Evolutionary conservation across 805 yeast species (phyloP), one percentile per base, ranked within the genome.

Genomic region (Hanseniaspora thailandica): DNA sequence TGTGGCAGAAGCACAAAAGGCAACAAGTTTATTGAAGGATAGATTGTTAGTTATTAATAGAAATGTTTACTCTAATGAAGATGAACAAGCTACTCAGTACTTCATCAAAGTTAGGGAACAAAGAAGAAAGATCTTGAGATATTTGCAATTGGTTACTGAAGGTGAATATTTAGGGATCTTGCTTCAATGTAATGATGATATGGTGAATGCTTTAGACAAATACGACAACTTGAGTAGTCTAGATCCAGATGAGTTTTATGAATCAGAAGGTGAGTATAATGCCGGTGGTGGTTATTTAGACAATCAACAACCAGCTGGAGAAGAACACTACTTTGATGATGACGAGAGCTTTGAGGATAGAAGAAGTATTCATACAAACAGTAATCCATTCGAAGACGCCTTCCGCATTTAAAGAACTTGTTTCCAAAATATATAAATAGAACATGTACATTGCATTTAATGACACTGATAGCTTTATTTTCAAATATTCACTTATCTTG

Each of bases 91-190:
- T 10, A 75, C 79, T n/a, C 71, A 70, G 26, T 76, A 78, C 52
- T 90, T 90, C 63, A 83, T 86, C 55, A 75, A 80, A 65, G 84
- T 94, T 60, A 76, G 90, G 56, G 70, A 76, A 7, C 76, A 84
- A 50, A 78, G 98, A 64, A 75, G 95, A 56, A 81, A 80, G 60
- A 79, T 93, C 15, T 71, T 93, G 58, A 71, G 87, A 57, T 88
- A 88, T 64, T 73, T 93, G 58, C 97, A 93, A 67, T 73, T 78
- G 49, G 86, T 88, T 39, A 84, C 86, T 41, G 81, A 80, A 55
- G 97, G 89, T 57, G 95, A 86, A 61, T 84, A 80, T 57, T 68
- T 93, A 57, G 97, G 97, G n/a, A 76, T 86, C 43, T 73, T 93
- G 57, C 78, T 93, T 55, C 82, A 79, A 60, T 94, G 96, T 44